Evolutionary conservation across 371 early-diverging fungal genomes (phyloP).

Genomic region (Apophysomyces variabilis): DNA sequence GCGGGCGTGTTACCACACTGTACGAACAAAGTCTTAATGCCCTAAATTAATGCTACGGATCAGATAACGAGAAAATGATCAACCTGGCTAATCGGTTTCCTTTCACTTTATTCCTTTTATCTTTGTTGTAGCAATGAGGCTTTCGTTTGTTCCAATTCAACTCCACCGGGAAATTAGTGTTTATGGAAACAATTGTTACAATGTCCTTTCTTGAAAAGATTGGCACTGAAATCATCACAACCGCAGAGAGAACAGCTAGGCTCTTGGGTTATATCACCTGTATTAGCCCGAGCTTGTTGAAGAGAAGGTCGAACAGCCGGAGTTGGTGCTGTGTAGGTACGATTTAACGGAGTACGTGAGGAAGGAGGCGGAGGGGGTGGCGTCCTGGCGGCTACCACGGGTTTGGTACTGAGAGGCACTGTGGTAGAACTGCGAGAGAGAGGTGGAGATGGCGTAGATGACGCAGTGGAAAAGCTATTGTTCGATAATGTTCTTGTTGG

Average conservation of each 20-base stretch:
- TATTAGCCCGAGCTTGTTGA: constrained; percentile 3
- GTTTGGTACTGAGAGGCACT: constrained; percentile 23
- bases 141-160: too few species aligned
- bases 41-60: too few species aligned
- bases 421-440: constrained; percentile 13
- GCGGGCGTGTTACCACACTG: too few species aligned
- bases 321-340: neutral
- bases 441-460: constrained; percentile 15
- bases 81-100: too few species aligned
- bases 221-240: constrained; percentile 67
- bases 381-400: constrained; percentile 17
- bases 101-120: too few species aligned
- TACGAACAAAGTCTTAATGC: too few species aligned
- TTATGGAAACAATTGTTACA: constrained; percentile 77
- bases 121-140: too few species aligned
- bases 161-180: constrained; percentile 30
- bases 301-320: neutral
- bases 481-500: constrained; percentile 3
- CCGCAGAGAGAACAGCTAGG: constrained; percentile 59
- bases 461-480: neutral
- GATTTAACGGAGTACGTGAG: constrained; percentile 3
- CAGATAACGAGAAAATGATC: too few species aligned
- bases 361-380: constrained; percentile 30
- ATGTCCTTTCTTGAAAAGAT: constrained; percentile 69
- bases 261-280: constrained; percentile 6